Base-by-base conservation (phyloP, 345 rosid species). In the Lenwebbia sp. region DNA sequence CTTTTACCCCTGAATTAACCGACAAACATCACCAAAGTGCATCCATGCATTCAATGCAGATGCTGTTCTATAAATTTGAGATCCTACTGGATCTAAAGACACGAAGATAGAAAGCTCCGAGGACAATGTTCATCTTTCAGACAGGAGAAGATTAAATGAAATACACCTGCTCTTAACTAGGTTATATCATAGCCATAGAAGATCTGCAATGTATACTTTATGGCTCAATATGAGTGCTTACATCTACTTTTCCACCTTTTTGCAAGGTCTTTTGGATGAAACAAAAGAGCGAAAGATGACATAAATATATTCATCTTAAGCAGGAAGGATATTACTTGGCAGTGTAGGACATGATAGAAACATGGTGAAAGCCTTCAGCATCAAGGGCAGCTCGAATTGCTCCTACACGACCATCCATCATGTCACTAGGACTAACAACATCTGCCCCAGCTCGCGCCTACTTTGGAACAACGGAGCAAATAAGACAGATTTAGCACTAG, bases 361-460 rank as follows among this genome's bases (percentile, higher is more conserved):
- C 99, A 87, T 96, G 91, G 62, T 95, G 92, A 91, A 96, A 97
- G 81, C 99, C 99, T 91, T 94, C 98, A 56, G 94, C 93, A 89
- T 97, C 99, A 86, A 96, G 98, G 87, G 99, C 98, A 84, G 92
- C 90, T 41, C 98, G 94, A 62, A 95, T 90, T 30, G 99, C 96
- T 55, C 95, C 97, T 5, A 97, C 94, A 44, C 98, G 99, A 55
- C 98, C 99, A 90, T 97, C 99, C 95, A 97, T 92, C 99, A 97
- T 97, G 88, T 97, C 99, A 91, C 99, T 96, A n/a, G 99, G 96
- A 92, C 98, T 93, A 81, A 97, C 95, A 90, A 97, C 98, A 93
- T 97, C 99, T 53, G 99, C 95, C 86, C 98, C 99, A 84, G 98
- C 98, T 85, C 94, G 92, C 10, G 97, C 98, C 95, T 97, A 83